These are phyloP conservation scores for Abelmoschus esculentus DNA, from an alignment of 345 rosid genomes.

Conservation along the genomic window DNA sequence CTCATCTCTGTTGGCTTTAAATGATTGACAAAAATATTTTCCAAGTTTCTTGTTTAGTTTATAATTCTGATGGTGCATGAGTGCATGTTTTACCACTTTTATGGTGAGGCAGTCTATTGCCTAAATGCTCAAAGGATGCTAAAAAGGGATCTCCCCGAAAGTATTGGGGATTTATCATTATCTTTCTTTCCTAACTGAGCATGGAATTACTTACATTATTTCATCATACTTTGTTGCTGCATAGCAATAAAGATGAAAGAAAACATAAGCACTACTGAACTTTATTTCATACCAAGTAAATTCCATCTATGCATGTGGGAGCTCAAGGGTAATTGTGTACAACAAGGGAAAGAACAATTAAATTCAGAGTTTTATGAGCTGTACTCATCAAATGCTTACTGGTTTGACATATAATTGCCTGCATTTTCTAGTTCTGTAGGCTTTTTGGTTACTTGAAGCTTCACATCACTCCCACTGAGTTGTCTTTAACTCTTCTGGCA, in stretches of 20 bases:
- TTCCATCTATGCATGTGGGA: too few relatives aligned
- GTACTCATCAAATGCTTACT: not conserved
- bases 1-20: not conserved
- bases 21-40: not conserved
- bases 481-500: slow-evolving; percentile 21
- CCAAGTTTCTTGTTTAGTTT: too few relatives aligned
- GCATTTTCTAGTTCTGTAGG: not conserved
- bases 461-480: not conserved
- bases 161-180: not conserved
- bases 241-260: not conserved
- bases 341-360: too few relatives aligned
- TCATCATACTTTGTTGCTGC: not conserved
- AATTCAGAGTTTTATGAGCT: not conserved
- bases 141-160: not conserved
- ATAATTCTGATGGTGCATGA: not conserved
- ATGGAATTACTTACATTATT: not conserved
- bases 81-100: not conserved
- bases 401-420: not conserved
- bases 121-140: not conserved
- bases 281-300: not conserved
- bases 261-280: not conserved
- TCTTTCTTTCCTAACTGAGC: not conserved
- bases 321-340: too few relatives aligned
- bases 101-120: not conserved
- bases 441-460: not conserved